Evolutionary conservation across 495 filamentous ascomycete genomes (phyloP).

Genomic region (Annulohypoxylon stygium): DNA sequence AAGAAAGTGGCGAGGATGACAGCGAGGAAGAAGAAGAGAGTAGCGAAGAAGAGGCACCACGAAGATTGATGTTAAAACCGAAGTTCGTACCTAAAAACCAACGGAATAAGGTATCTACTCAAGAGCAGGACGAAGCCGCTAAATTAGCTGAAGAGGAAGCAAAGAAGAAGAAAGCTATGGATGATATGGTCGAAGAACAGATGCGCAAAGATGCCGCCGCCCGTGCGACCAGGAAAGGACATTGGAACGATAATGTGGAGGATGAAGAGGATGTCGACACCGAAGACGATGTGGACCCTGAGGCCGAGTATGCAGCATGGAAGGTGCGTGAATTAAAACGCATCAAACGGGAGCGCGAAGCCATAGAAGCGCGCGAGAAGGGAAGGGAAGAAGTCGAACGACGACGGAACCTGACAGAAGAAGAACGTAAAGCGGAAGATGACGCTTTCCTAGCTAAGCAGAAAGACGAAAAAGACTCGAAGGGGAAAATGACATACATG

Average conservation of each 20-base stretch:
- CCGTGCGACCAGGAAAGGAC: conserved; percentile 78
- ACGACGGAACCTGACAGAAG: conserved; percentile 84
- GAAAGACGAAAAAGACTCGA: conserved; percentile 85
- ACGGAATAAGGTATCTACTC: conserved; percentile 58
- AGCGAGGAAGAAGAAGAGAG: conserved; percentile 61
- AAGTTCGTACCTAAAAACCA: conserved; percentile 91
- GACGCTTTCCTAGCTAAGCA: conserved; percentile 80
- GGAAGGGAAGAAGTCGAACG: conserved; percentile 93
- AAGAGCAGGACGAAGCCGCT: conserved; percentile 49
- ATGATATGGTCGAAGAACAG: conserved; percentile 88
- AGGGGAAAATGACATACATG: conserved; percentile 90
- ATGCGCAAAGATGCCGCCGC: conserved; percentile 83
- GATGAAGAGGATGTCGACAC: conserved; percentile 86
- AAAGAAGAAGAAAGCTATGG: conserved; percentile 73
- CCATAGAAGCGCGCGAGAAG: conserved; percentile 84
- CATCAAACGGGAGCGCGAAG: conserved; percentile 84
- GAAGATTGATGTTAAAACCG: conserved; percentile 81
- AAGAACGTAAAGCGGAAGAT: conserved; percentile 90
- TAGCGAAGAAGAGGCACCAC: conserved; percentile 80
- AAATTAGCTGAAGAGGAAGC: conserved; percentile 63
- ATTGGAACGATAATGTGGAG: conserved; percentile 90
- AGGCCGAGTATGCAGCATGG: conserved; percentile 92
- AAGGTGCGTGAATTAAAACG: conserved; percentile 91
- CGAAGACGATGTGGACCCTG: conserved; percentile 85
- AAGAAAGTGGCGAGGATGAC: conserved; percentile 50